Evolutionary conservation across 2,329 filamentous ascomycete genomes (phyloP).

Genomic region (Penicillium sp.): DNA sequence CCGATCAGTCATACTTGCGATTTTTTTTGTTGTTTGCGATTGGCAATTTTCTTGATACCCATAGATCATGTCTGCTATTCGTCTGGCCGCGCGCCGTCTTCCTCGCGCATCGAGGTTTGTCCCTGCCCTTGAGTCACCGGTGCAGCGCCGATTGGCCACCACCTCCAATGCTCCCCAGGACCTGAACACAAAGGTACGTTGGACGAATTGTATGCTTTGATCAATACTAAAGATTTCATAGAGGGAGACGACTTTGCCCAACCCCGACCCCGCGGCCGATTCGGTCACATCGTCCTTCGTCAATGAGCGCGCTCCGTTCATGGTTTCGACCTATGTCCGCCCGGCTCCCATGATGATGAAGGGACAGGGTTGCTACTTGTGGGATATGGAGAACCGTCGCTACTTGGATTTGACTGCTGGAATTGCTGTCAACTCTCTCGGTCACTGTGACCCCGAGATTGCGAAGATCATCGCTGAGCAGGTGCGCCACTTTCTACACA

Average conservation of each 20-base stretch:
- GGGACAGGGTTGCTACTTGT: slow-evolving; percentile 84
- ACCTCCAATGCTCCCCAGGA: slow-evolving; percentile 32
- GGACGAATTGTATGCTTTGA: not conserved
- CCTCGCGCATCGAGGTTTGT: slow-evolving; percentile 32
- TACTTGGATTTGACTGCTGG: slow-evolving; percentile 96
- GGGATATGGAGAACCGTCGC: slow-evolving; percentile 82
- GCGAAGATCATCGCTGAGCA: slow-evolving; percentile 74
- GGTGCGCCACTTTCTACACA: slow-evolving; percentile 46
- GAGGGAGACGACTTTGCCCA: slow-evolving; percentile 58
- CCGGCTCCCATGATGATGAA: slow-evolving; percentile 87
- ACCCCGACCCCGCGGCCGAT: slow-evolving; percentile 71
- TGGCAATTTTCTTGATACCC: not conserved
- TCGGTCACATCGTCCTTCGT: slow-evolving; percentile 76
- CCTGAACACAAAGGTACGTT: slow-evolving; percentile 30
- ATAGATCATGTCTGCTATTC: slow-evolving; percentile 34
- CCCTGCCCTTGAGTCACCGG: slow-evolving; percentile 33
- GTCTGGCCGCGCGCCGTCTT: slow-evolving; percentile 37
- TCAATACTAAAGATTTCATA: slow-evolving; percentile 23
- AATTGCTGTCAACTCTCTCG: slow-evolving; percentile 91
- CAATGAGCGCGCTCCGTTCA: slow-evolving; percentile 75
- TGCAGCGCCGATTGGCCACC: slow-evolving; percentile 37
- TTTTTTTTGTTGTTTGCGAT: not conserved
- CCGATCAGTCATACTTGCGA: not conserved
- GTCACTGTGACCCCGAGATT: slow-evolving; percentile 83
- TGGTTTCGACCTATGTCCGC: slow-evolving; percentile 94